Conservation (phyloP, 768 basidiomycete genomes). For the Hydnum rufescens region DNA sequence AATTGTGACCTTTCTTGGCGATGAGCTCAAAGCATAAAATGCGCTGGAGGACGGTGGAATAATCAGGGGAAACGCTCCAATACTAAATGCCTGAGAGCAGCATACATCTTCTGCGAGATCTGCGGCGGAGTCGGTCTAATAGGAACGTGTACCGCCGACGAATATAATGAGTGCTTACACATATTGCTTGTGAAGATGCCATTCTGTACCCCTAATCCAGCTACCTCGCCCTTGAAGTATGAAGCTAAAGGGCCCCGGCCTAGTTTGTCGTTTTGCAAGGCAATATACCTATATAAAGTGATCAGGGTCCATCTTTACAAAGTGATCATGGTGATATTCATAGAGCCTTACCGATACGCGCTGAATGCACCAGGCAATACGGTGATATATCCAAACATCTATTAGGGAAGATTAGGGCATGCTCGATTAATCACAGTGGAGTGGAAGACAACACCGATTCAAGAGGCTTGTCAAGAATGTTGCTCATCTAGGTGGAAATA, state of each 20-base stretch:
- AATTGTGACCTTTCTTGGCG: constrained; percentile 15
- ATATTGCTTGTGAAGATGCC: constrained; percentile 19
- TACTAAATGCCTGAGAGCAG: constrained; percentile 5
- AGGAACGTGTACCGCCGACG: too few species aligned
- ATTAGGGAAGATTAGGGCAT: neutral
- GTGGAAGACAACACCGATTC: constrained; percentile 15
- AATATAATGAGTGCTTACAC: constrained; percentile 9
- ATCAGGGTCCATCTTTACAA: neutral
- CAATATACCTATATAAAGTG: constrained; percentile 18
- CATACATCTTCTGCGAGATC: constrained; percentile 79
- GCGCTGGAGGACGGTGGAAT: constrained; percentile 8
- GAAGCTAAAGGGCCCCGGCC: constrained; percentile 23
- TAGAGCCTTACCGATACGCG: constrained; percentile 14
- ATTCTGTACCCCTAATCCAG: constrained; percentile 11
- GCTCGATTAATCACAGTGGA: neutral
- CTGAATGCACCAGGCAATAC: constrained; percentile 25
- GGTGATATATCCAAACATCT: constrained; percentile 21
- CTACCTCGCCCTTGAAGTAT: constrained; percentile 26
- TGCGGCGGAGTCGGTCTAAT: too few species aligned
- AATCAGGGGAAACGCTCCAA: neutral
- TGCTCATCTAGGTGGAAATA: constrained; percentile 13
- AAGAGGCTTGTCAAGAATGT: constrained; percentile 26
- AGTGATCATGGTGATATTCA: neutral
- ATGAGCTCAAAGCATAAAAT: constrained; percentile 21
- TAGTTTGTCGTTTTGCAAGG: constrained; percentile 22